These are phyloP conservation scores for Neurospora sp. DNA, from an alignment of 495 filamentous ascomycete species.

Conservation along the genomic window DNA sequence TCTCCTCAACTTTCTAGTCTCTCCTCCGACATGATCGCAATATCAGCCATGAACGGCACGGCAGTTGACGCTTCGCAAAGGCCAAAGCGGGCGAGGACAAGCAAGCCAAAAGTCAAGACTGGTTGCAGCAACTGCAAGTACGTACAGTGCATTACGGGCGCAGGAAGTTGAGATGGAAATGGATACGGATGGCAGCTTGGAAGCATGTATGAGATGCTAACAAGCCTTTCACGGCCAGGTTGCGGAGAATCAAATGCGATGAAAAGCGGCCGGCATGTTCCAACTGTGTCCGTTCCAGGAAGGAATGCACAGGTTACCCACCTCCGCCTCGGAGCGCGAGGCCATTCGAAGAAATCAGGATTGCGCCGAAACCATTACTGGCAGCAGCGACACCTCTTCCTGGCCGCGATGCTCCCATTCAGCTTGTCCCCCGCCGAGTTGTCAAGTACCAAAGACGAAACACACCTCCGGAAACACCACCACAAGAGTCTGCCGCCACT, in stretches of 20 bases:
- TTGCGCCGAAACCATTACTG: constrained; percentile 33
- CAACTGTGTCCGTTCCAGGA: constrained; percentile 44
- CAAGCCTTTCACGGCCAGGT: constrained; percentile 25
- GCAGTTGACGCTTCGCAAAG: constrained; percentile 11
- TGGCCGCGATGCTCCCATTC: constrained; percentile 10
- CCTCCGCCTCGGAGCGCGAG: constrained; percentile 33
- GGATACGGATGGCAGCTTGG: not conserved
- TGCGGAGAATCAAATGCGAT: constrained; percentile 57
- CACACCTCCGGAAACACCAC: constrained; percentile 29
- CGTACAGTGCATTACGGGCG: constrained; percentile 6
- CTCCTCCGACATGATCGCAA: not conserved
- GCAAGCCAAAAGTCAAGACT: constrained; percentile 43
- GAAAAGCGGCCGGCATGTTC: constrained; percentile 49
- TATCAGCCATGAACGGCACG: not conserved
- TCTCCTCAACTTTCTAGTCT: not conserved
- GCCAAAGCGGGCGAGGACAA: constrained; percentile 30
- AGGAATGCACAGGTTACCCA: constrained; percentile 41
- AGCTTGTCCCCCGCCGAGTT: constrained; percentile 16
- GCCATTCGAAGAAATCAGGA: constrained; percentile 30
- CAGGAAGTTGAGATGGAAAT: not conserved
- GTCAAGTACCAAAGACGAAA: constrained; percentile 17
- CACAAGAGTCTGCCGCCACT: constrained; percentile 1
- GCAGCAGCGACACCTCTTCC: constrained; percentile 12
- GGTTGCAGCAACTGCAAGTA: constrained; percentile 51
- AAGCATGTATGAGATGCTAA: not conserved